These are phyloP conservation scores for Populus deltoides DNA, from an alignment of 345 rosid genomes.

Conservation along the genomic window DNA sequence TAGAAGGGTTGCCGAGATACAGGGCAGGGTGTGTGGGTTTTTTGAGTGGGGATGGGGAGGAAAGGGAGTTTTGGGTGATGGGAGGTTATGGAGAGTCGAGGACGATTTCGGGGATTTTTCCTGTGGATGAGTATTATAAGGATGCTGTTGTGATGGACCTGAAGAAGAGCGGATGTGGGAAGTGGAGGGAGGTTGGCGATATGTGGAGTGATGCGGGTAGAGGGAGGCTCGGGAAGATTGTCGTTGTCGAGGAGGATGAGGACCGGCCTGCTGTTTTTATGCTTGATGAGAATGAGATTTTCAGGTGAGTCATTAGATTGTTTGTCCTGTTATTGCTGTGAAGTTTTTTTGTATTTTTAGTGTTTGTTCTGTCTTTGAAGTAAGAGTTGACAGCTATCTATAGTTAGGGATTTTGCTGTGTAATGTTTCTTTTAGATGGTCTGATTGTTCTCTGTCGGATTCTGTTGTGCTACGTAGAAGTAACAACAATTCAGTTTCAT, in stretches of 20 bases:
- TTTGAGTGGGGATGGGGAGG: conserved; percentile 41
- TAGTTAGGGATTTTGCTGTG: no score
- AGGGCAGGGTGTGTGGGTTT: conserved; percentile 91
- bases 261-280: conserved; percentile 57
- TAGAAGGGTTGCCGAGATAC: conserved; percentile 66
- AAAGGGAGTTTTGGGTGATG: conserved; percentile 89
- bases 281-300: conserved; percentile 62
- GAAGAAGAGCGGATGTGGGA: conserved; percentile 32
- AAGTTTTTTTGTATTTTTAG: no score
- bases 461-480: no score
- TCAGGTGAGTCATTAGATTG: conserved; percentile 43
- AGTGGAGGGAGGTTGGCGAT: conserved; percentile 75
- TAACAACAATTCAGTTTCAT: no score
- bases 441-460: no score
- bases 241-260: conserved; percentile 44
- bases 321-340: background rate
- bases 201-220: conserved; percentile 75
- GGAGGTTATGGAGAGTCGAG: conserved; percentile 90
- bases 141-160: conserved; percentile 78
- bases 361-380: no score
- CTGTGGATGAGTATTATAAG: conserved; percentile 74
- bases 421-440: no score
- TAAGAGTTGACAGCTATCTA: no score
- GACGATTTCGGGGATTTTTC: conserved; percentile 70
- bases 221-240: conserved; percentile 70